Evolutionary conservation across 176 grass and related monocot genomes (phyloP), one percentile per base, ranked within the genome.

Genomic region (Paspalum vaginatum): DNA sequence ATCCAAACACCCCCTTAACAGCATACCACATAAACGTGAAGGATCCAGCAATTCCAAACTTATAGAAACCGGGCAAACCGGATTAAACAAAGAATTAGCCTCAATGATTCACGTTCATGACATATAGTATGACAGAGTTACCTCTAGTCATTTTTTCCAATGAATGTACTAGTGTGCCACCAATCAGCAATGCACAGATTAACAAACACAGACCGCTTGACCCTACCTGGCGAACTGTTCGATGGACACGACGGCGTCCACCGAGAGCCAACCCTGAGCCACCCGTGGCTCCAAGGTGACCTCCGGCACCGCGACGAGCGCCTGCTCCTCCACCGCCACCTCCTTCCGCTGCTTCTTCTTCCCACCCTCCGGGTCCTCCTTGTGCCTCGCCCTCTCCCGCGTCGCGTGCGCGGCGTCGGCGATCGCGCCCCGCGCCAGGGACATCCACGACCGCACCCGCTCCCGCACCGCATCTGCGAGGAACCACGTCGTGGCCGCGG

Each of bases 171-270:
- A 32, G 32, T 32, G 3, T 32, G 32, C 1, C 32, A 32, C 32
- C 32, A 32, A 32, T 32, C 38, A 50, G 8, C 24, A 67, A 80
- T 74, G 55, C 3, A 43, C 73, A 58, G 59, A 39, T 80, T 20
- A 52, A 5, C 57, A 79, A 27, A 43, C 70, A 17, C n/a, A 48
- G 22, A 58, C 22, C 21, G 41, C n/a, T 67, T 52, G 61, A 57
- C 73, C 43, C 21, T 67, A 98, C 96, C 90, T 98, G 41, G 81
- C 88, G 15, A 98, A 98, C 84, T 95, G 96, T 81, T 98, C 96
- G 61, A 98, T 82, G 83, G 90, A 60, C 65, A 98, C 87, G 22
- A 90, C 75, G 37, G 96, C 88, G 22, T 89, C 92, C 54, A 89
- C 55, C 64, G 96, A 95, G 62, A 98, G 90, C 82, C 61, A 82